Percentiles rank a stretch among this genome's conserved stretches.
These are phyloP conservation scores for Talaromyces verruculosus DNA, from an alignment of 2,329 filamentous ascomycete genomes.

Conservation along the genomic window DNA sequence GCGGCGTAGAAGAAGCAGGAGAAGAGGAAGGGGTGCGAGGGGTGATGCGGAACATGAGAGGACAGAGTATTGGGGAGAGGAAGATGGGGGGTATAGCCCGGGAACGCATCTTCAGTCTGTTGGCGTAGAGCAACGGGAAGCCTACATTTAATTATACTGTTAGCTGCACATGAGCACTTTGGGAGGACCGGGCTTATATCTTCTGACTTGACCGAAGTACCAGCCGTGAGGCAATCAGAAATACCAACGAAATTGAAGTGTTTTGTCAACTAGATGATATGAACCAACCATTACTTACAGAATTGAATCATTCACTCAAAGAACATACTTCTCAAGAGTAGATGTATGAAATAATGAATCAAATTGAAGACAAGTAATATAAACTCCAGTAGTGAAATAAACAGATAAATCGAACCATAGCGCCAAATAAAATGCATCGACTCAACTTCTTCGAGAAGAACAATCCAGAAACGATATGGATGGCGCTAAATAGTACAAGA, in stretches of 20 bases:
- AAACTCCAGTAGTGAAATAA: background rate
- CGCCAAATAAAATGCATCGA: slow-evolving; percentile 9
- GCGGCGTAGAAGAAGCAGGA: background rate
- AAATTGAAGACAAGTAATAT: background rate
- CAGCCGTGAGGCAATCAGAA: background rate
- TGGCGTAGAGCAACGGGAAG: background rate
- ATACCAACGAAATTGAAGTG: background rate
- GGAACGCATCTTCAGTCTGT: background rate
- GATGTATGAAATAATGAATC: background rate
- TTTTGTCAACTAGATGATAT: background rate
- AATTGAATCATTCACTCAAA: background rate
- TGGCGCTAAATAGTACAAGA: slow-evolving; percentile 12
- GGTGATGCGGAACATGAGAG: background rate
- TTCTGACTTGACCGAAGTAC: background rate
- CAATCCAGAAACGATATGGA: background rate
- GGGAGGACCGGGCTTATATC: background rate
- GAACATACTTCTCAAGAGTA: background rate
- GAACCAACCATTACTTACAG: background rate
- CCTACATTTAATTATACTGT: background rate
- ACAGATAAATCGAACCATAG: background rate
- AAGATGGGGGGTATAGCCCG: background rate
- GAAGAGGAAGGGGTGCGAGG: background rate
- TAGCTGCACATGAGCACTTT: background rate
- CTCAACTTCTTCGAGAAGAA: background rate
- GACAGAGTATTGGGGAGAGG: background rate